Evolutionary conservation across 2,329 filamentous ascomycete genomes (phyloP).

Genomic region (Didymella pinodella): DNA sequence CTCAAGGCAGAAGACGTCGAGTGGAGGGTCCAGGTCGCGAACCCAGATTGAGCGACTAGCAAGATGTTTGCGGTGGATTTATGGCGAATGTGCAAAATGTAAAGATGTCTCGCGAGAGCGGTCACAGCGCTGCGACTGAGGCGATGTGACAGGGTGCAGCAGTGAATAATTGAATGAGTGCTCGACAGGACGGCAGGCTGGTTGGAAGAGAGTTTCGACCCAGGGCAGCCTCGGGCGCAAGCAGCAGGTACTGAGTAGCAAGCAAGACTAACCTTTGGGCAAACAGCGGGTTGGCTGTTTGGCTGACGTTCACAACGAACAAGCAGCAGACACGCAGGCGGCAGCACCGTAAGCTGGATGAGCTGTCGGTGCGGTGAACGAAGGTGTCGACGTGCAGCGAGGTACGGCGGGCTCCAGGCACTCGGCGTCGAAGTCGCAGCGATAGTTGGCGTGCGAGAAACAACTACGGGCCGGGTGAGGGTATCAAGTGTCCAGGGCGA

Average conservation of each 20-base stretch:
- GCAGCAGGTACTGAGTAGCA: slow-evolving; percentile 23
- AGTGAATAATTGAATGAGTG: slow-evolving; percentile 7
- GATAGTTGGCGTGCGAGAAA: slow-evolving; percentile 29
- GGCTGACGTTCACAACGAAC: slow-evolving; percentile 14
- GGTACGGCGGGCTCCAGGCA: slow-evolving; percentile 41
- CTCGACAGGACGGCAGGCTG: slow-evolving; percentile 13
- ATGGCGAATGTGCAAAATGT: slow-evolving; percentile 8
- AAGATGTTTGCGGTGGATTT: slow-evolving; percentile 12
- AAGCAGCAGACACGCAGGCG: slow-evolving; percentile 20
- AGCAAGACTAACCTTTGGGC: slow-evolving; percentile 40
- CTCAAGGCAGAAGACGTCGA: background rate
- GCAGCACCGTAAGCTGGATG: slow-evolving; percentile 17
- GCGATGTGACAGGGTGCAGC: slow-evolving; percentile 7
- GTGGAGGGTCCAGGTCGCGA: background rate
- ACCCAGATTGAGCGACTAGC: slow-evolving; percentile 5
- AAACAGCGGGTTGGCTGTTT: slow-evolving; percentile 23
- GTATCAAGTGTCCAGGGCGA: slow-evolving; percentile 35
- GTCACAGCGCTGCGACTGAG: slow-evolving; percentile 4
- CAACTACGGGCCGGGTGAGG: slow-evolving; percentile 36
- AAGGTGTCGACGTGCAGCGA: slow-evolving; percentile 27
- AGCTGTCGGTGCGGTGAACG: slow-evolving; percentile 23
- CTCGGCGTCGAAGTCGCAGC: slow-evolving; percentile 29
- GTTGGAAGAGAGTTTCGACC: slow-evolving; percentile 18
- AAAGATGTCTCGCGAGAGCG: background rate
- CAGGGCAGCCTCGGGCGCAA: slow-evolving; percentile 25